phyloP scores from a whole-genome alignment of 371 early-diverging fungal genomes.

The Actinomortierella ambigua region DNA sequence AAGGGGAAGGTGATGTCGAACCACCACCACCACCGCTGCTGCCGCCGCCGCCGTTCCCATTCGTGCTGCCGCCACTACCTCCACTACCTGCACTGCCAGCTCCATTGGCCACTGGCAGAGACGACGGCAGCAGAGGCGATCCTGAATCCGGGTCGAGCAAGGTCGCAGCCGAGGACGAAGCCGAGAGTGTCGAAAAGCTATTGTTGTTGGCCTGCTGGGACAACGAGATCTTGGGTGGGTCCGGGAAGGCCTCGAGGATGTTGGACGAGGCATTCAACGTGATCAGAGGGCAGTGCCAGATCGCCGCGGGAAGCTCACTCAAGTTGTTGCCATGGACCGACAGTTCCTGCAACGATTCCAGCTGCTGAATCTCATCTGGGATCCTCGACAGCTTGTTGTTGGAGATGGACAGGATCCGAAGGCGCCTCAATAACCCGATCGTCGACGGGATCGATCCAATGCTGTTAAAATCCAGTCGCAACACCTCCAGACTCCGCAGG shows the following conservation, averaged over 20 bases:
- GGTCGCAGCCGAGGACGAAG: slow-evolving; percentile 21
- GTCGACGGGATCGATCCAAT: slow-evolving; percentile 70
- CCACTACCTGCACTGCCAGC: too few species aligned
- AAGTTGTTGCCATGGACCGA: slow-evolving; percentile 78
- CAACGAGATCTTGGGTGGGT: slow-evolving; percentile 46
- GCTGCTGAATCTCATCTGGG: slow-evolving; percentile 63
- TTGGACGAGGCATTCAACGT: slow-evolving; percentile 81
- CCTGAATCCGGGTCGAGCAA: slow-evolving; percentile 6
- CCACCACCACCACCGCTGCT: too few species aligned
- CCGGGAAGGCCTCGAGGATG: slow-evolving; percentile 71
- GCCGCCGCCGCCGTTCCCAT: too few species aligned
- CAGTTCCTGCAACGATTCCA: slow-evolving; percentile 56
- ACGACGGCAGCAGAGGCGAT: too few species aligned
- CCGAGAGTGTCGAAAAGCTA: slow-evolving; percentile 7
- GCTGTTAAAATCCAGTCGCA: slow-evolving; percentile 77
- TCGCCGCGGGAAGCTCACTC: slow-evolving; percentile 75
- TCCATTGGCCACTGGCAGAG: too few species aligned
- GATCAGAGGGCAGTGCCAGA: slow-evolving; percentile 85
- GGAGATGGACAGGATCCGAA: slow-evolving; percentile 64
- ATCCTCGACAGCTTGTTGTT: slow-evolving; percentile 70
- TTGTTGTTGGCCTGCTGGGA: not conserved
- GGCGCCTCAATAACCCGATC: slow-evolving; percentile 58
- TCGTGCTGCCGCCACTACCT: too few species aligned
- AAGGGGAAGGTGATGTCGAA: slow-evolving; percentile 10
- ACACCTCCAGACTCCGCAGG: slow-evolving; percentile 57